Percentiles rank a stretch among this genome's conserved stretches.
phyloP scores from a whole-genome alignment of 2,329 filamentous ascomycete genomes.

The Aureobasidium sp. region DNA sequence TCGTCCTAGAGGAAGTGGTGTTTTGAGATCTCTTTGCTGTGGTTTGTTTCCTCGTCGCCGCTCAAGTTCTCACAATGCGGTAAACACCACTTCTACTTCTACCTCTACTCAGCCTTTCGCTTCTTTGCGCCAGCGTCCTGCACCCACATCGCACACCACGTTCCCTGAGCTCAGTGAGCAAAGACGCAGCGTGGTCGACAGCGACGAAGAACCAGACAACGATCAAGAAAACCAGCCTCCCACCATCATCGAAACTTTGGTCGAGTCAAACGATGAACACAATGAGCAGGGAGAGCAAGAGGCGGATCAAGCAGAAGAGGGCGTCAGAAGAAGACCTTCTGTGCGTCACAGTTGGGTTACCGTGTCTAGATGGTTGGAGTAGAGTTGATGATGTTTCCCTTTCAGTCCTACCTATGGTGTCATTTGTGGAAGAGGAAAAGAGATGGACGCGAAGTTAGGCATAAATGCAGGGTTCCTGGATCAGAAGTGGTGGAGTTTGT shows the following conservation, averaged over 20 bases:
- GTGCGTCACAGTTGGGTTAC: slow-evolving; percentile 4
- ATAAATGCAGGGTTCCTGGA: no score
- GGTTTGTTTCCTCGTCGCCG: not conserved
- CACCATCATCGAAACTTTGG: not conserved
- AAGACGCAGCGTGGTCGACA: no score
- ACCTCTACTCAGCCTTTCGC: not conserved
- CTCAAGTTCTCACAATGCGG: not conserved
- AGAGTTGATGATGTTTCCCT: not conserved
- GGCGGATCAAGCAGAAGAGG: not conserved
- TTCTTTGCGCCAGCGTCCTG: not conserved
- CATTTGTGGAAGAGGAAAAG: not conserved
- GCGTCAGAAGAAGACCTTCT: not conserved
- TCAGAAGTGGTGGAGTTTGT: no score
- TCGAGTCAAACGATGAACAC: not conserved
- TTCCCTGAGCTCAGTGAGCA: not conserved
- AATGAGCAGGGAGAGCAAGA: not conserved
- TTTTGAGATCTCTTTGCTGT: not conserved
- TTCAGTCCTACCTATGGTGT: not conserved
- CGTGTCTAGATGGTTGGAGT: slow-evolving; percentile 8
- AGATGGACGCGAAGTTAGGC: not conserved
- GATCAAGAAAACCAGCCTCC: not conserved
- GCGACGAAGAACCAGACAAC: not conserved
- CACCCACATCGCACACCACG: not conserved
- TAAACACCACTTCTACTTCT: no score
- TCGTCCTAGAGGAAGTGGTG: not conserved